These are phyloP conservation scores for Pholiota adiposa DNA, from an alignment of 1,284 basidiomycete genomes.

Conservation along the genomic window DNA sequence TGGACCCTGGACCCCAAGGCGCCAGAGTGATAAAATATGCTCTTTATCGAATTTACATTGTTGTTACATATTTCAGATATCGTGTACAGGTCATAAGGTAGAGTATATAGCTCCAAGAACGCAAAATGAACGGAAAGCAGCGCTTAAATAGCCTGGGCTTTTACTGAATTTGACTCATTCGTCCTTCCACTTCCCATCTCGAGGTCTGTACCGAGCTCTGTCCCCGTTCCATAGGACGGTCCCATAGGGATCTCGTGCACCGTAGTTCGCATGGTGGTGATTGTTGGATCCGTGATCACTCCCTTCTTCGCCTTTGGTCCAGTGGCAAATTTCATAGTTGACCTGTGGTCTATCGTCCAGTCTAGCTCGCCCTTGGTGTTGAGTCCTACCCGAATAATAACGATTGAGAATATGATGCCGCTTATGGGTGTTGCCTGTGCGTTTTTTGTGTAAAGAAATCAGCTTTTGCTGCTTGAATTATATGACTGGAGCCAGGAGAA, in stretches of 20 bases:
- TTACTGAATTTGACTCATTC: neutral
- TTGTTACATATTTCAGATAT: too few relatives aligned
- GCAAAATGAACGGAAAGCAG: neutral
- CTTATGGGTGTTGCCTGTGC: constrained; percentile 11
- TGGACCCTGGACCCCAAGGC: too few relatives aligned
- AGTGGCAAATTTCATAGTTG: constrained; percentile 6
- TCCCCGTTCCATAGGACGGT: neutral
- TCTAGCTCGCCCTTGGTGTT: constrained; percentile 12
- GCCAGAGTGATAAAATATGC: too few relatives aligned
- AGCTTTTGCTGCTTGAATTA: too few relatives aligned
- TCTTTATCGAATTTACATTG: too few relatives aligned
- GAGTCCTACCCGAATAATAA: constrained; percentile 12
- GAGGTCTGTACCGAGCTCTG: neutral
- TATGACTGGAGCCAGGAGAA: too few relatives aligned
- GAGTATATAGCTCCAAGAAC: neutral
- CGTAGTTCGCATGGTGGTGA: neutral
- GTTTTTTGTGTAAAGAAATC: too few relatives aligned
- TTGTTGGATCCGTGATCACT: neutral
- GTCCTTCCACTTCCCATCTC: neutral
- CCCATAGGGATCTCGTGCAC: neutral
- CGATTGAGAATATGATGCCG: constrained; percentile 11
- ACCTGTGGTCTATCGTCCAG: constrained; percentile 13
- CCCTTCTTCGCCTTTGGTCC: neutral
- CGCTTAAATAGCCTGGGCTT: neutral
- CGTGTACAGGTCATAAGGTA: neutral